Conservation (phyloP, 371 early-diverging fungal genomes). For the Syncephalastrum sp. region DNA sequence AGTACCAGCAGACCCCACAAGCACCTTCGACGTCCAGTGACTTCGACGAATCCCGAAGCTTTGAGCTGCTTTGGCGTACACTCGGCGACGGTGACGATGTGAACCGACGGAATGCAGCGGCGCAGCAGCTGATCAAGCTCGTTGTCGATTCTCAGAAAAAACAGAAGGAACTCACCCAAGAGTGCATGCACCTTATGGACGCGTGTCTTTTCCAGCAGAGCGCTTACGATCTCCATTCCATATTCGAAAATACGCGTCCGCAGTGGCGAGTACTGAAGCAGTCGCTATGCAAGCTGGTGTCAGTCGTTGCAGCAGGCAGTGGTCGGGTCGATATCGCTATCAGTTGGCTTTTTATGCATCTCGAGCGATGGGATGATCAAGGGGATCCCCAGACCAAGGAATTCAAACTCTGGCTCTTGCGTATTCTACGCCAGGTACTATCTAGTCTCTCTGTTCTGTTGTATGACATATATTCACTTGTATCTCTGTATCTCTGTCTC, state of each 20-base stretch:
- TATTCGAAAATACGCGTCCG: constrained; percentile 24
- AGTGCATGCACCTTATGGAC: constrained; percentile 36
- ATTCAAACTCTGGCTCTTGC: constrained; percentile 16
- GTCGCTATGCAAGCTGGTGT: constrained; percentile 10
- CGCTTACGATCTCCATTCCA: constrained; percentile 18
- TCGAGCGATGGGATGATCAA: constrained; percentile 9
- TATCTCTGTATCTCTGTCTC: background rate
- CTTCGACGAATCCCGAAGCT: constrained; percentile 21
- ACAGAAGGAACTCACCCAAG: constrained; percentile 25
- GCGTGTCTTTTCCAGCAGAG: constrained; percentile 23
- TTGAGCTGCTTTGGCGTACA: constrained; percentile 26
- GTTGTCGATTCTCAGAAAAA: constrained; percentile 27
- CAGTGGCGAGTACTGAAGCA: constrained; percentile 11
- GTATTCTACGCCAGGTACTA: constrained; percentile 16
- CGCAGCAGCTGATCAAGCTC: constrained; percentile 23
- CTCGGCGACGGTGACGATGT: constrained; percentile 34
- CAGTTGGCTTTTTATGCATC: constrained; percentile 19
- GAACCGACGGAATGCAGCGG: constrained; percentile 20
- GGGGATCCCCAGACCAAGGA: constrained; percentile 9
- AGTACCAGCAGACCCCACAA: no score
- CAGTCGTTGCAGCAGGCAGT: constrained; percentile 25
- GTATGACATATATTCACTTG: background rate
- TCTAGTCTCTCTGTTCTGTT: background rate
- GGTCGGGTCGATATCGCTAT: constrained; percentile 33
- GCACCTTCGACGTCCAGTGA: background rate